Conservation (phyloP, 2,329 filamentous ascomycete species). For the Colletotrichum agaves region DNA sequence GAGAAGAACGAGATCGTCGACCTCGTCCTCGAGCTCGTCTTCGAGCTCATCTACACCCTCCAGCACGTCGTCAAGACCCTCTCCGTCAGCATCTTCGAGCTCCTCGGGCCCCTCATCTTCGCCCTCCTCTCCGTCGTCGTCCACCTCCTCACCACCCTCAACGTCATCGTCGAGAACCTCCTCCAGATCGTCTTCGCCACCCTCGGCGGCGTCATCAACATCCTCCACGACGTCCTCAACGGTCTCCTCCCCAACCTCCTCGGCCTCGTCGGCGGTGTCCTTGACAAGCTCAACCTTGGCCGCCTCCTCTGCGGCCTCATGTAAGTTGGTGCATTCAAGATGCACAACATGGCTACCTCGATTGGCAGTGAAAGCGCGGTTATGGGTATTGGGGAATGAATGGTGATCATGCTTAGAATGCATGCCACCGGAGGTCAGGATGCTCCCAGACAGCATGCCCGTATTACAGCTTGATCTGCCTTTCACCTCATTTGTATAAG, state of each 20-base stretch:
- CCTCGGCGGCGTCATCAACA: conserved; percentile 22
- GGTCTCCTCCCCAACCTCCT: conserved; percentile 31
- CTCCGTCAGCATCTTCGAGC: conserved; percentile 35
- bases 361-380: neutral
- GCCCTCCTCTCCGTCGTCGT: conserved; percentile 23
- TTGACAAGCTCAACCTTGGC: conserved; percentile 19
- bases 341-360: neutral
- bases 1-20: conserved; percentile 30
- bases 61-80: conserved; percentile 23
- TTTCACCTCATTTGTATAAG: neutral
- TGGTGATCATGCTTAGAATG: neutral
- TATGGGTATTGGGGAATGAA: neutral
- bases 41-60: conserved; percentile 24
- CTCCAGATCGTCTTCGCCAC: conserved; percentile 18
- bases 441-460: neutral
- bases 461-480: neutral
- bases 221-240: conserved; percentile 25
- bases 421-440: neutral
- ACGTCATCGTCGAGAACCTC: conserved; percentile 24
- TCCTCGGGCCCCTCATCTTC: conserved; percentile 30
- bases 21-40: conserved; percentile 26
- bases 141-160: conserved; percentile 30
- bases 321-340: neutral
- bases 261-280: conserved; percentile 18
- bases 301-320: conserved; percentile 28